Conservation (phyloP, 148 eudicot genomes). For the Cornus controversa region DNA sequence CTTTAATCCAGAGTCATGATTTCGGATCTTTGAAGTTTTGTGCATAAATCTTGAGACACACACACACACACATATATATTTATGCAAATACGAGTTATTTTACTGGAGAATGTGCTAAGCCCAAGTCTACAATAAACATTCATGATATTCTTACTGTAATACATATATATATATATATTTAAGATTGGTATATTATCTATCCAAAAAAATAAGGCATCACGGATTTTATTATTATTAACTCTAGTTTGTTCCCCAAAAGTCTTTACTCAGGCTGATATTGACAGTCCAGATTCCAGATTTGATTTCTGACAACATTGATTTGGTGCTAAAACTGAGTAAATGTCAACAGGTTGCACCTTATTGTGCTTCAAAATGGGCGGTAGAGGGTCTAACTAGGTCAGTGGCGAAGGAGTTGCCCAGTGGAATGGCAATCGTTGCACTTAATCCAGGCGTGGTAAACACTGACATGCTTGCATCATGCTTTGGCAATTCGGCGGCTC, state of each 20-base stretch:
- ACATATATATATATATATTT: too few relatives aligned
- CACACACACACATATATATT: too few relatives aligned
- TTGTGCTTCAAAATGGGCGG: slow-evolving; percentile 99
- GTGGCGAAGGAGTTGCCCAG: slow-evolving; percentile 86
- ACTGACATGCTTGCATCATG: slow-evolving; percentile 94
- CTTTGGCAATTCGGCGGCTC: slow-evolving; percentile 79
- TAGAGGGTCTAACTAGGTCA: slow-evolving; percentile 82
- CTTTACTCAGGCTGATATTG: not conserved
- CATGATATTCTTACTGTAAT: too few relatives aligned
- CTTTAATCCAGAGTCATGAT: too few relatives aligned
- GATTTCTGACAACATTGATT: not conserved
- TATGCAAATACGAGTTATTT: too few relatives aligned
- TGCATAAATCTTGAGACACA: not conserved
- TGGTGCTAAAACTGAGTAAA: slow-evolving; percentile 8
- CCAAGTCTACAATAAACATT: too few relatives aligned
- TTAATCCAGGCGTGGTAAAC: slow-evolving; percentile 80
- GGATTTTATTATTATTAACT: not conserved
- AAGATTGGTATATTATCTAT: not conserved
- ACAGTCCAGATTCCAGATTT: not conserved
- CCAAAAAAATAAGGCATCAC: not conserved
- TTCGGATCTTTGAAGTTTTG: not conserved
- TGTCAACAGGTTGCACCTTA: slow-evolving; percentile 82
- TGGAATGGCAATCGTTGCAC: slow-evolving; percentile 79
- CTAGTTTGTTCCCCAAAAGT: not conserved
- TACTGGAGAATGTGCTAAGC: too few relatives aligned